Evolutionary conservation across 768 basidiomycete genomes (phyloP), one percentile per base, ranked within the genome.

Genomic region (Hysterangium stoloniferum): DNA sequence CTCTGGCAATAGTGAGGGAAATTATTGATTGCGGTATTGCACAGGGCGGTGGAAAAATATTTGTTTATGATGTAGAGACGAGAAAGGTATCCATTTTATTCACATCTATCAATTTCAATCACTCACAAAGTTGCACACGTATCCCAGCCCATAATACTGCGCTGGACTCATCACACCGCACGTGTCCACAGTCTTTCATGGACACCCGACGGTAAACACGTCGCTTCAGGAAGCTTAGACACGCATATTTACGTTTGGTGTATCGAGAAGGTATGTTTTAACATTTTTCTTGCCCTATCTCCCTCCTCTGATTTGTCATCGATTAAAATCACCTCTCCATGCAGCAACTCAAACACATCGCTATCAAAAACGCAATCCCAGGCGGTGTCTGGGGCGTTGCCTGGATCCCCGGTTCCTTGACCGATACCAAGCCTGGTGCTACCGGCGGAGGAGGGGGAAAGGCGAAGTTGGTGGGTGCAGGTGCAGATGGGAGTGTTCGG

Each of bases 181-280:
- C 82, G 89, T 25, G 77, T 97, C 54, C 77, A 83, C 57, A 79
- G 87, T 8, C 73, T 98, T 15, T 69, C 78, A 1, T 93, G 86
- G 81, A 80, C 86, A 6, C 57, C 77, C 5, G 82, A 87, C 60
- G 81, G 82, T 6, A 73, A 74, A 54, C 81, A 93, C 60, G 77
- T 86, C 55, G 93, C 82, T 9, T 92, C 91, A 4, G 92, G 85
- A 9, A 89, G 91, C 17, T 74, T 95, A n/a, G 95, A 98, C 63
- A 94, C 93, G 27, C 79, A 91, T 57, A 79, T 95, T 4, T 96
- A 92, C 60, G 68, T 97, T 22, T 97, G 88, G 81, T 82, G 83
- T 56, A 79, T 90, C 27, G 69, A 68, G 37, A 76, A 79, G 40
- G 53, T 54, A 41, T 6, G 45, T 19, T 29, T 28, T 20, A 25